A percentile compares a stretch with the other conserved stretches of the same genome.
Evolutionary conservation across 140 eudicot genomes (phyloP).

Genomic region (Oenanthe javanica): DNA sequence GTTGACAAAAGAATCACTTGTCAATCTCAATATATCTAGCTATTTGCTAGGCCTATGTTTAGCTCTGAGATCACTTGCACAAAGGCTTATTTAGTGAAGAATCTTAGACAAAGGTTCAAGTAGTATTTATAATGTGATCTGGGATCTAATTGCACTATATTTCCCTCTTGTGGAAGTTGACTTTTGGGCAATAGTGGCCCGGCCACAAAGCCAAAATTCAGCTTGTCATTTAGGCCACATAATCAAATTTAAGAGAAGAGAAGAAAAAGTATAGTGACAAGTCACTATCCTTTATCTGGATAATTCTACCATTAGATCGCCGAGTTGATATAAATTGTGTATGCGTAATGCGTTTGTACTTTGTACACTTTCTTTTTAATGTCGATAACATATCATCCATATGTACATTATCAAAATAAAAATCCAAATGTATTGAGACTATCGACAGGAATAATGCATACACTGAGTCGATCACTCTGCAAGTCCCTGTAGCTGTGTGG

Average conservation of each 20-base stretch:
- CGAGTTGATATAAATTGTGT: neutral
- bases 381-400: neutral
- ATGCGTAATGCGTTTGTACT: neutral
- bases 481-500: neutral
- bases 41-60: too few species aligned
- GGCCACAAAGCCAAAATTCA: conserved; percentile 6
- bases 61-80: neutral
- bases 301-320: neutral
- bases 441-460: neutral
- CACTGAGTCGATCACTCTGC: neutral
- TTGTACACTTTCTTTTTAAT: neutral
- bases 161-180: neutral
- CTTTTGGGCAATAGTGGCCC: neutral
- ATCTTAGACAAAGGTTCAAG: neutral
- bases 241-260: neutral
- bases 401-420: neutral
- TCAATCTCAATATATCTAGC: neutral
- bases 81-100: neutral
- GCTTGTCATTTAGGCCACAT: conserved; percentile 10
- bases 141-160: neutral
- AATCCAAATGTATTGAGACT: neutral
- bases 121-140: conserved; percentile 8
- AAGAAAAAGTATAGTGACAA: neutral
- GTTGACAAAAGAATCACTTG: neutral
- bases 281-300: neutral